Conservation (phyloP, 768 basidiomycete species). For the Rhodotorula graminis region DNA sequence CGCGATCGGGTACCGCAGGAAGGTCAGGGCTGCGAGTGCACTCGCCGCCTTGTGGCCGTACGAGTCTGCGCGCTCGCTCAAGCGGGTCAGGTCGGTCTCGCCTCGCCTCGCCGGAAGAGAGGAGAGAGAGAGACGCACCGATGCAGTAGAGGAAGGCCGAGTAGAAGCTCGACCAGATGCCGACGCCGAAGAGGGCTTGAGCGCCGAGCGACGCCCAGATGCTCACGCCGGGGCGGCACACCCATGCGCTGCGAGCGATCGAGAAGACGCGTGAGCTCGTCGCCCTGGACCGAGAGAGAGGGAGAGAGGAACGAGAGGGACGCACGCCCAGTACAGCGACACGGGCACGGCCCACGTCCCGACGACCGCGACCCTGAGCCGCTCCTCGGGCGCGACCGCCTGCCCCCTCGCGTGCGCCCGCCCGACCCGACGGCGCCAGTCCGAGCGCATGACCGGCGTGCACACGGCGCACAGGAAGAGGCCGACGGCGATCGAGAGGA, state of each 20-base stretch:
- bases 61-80: not conserved
- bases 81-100: too few species aligned
- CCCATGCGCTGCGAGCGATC: not conserved
- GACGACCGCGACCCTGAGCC: slow-evolving; percentile 7
- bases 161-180: slow-evolving; percentile 13
- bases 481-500: slow-evolving; percentile 18
- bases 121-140: not conserved
- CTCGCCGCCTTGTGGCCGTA: not conserved
- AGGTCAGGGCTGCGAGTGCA: not conserved
- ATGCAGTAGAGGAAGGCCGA: slow-evolving; percentile 13
- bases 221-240: not conserved
- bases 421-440: not conserved
- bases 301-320: not conserved
- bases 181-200: slow-evolving; percentile 11
- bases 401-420: not conserved
- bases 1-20: not conserved
- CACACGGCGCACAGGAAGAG: not conserved
- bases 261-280: not conserved
- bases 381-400: slow-evolving; percentile 3
- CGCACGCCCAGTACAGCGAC: slow-evolving; percentile 8
- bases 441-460: not conserved
- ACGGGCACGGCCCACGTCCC: slow-evolving; percentile 17
- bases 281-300: not conserved
- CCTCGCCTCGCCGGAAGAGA: too few species aligned
- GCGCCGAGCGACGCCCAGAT: not conserved